Evolutionary conservation across 495 filamentous ascomycete species (phyloP).

Genomic region (Podospora sp.): DNA sequence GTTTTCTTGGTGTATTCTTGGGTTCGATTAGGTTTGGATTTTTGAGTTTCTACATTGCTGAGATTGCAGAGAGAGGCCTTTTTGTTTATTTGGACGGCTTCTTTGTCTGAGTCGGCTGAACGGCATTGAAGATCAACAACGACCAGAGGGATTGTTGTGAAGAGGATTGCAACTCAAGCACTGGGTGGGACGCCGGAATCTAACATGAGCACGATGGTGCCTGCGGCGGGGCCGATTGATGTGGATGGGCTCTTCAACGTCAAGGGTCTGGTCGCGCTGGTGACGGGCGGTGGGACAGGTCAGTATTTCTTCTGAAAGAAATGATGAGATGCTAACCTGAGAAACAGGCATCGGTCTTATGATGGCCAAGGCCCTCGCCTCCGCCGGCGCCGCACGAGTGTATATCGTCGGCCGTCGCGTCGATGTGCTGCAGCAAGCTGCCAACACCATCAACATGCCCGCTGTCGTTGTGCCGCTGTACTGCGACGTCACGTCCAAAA

Average conservation of each 20-base stretch:
- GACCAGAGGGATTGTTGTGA: no score
- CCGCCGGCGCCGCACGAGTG: conserved; percentile 62
- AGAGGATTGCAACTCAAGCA: no score
- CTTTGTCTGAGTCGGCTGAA: no score
- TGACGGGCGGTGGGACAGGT: conserved; percentile 68
- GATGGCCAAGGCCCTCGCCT: conserved; percentile 66
- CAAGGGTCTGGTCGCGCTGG: conserved; percentile 61
- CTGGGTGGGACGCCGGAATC: no score
- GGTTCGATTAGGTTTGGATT: no score
- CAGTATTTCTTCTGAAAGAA: neutral
- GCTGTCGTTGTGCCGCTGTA: conserved; percentile 57
- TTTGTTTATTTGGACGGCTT: no score
- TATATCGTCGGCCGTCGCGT: conserved; percentile 73
- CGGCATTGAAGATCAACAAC: no score
- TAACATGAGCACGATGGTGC: neutral
- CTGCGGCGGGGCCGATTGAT: conserved; percentile 27
- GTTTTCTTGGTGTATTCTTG: neutral
- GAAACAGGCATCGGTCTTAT: conserved; percentile 64
- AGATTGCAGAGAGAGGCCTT: no score
- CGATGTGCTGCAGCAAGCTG: conserved; percentile 56
- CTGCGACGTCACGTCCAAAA: conserved; percentile 69
- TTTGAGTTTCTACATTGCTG: no score
- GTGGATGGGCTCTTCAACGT: conserved; percentile 58
- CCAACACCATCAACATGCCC: conserved; percentile 40
- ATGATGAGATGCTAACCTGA: neutral